phyloP scores from a whole-genome alignment of 257 asterid species.

The Fraxinus americana region DNA sequence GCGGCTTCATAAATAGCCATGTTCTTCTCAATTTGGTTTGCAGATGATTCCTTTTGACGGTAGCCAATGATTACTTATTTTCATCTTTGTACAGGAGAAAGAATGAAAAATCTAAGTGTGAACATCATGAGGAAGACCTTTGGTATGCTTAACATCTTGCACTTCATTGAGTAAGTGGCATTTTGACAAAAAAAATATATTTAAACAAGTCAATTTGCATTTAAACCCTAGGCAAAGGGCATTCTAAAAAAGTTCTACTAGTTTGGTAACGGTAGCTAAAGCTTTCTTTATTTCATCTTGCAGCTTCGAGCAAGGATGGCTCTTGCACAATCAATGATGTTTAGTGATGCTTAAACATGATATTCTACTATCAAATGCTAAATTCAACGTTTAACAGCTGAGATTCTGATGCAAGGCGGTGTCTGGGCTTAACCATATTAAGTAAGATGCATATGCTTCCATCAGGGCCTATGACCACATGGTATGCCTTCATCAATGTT shows the following conservation, averaged over 20 bases:
- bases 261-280: constrained; percentile 23
- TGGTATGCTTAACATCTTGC: not conserved
- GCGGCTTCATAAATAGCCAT: not conserved
- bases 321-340: constrained; percentile 57
- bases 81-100: not conserved
- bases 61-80: no score
- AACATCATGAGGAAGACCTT: no score
- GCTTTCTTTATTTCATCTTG: constrained; percentile 18
- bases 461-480: constrained; percentile 27
- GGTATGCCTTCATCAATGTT: constrained; percentile 32
- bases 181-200: not conserved
- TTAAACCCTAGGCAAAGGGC: not conserved
- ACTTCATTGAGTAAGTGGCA: not conserved
- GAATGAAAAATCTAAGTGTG: not conserved
- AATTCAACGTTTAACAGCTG: constrained; percentile 20
- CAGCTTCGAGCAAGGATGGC: constrained; percentile 80
- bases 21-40: not conserved
- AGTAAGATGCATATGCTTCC: constrained; percentile 20
- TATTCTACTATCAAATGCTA: constrained; percentile 22
- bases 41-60: not conserved
- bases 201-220: not conserved
- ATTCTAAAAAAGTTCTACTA: not conserved
- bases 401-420: constrained; percentile 27
- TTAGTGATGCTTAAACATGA: constrained; percentile 59
- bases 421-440: constrained; percentile 36